Percentiles rank a stretch among this genome's conserved stretches.
Conservation (phyloP, 1,284 basidiomycete species). For the Pterulicium gracile region DNA sequence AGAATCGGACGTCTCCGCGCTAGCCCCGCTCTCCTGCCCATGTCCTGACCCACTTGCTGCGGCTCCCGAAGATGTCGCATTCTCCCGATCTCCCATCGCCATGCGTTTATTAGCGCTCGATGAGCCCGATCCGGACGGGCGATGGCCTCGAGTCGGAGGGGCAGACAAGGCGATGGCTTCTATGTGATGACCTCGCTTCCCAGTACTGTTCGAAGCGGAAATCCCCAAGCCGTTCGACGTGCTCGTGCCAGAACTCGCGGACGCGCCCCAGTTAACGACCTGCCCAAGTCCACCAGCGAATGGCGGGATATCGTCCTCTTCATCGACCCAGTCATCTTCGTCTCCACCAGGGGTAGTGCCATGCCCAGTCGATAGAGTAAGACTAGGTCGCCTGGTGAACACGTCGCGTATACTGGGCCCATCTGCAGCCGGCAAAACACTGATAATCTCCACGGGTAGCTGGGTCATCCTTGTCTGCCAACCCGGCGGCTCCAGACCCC, state of each 20-base stretch:
- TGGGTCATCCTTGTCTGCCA: constrained; percentile 66
- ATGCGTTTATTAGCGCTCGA: background rate
- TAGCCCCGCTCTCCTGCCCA: constrained; percentile 46
- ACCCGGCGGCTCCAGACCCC: constrained; percentile 75
- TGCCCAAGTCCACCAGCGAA: constrained; percentile 74
- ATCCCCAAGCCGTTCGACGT: constrained; percentile 5
- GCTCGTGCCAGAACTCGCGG: constrained; percentile 14
- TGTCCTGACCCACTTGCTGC: constrained; percentile 12
- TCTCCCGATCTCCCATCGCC: constrained; percentile 3
- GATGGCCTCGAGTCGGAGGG: constrained; percentile 9
- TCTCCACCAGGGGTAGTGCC: constrained; percentile 29
- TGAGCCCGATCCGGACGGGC: constrained; percentile 14
- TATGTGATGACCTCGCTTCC: constrained; percentile 10
- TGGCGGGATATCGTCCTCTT: constrained; percentile 66
- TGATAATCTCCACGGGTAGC: constrained; percentile 62
- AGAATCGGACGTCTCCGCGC: constrained; percentile 36
- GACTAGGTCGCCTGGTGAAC: constrained; percentile 53
- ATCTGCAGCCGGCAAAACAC: constrained; percentile 48
- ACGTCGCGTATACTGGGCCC: constrained; percentile 56
- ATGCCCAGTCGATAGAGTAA: constrained; percentile 24
- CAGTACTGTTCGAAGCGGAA: background rate
- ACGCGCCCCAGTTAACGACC: constrained; percentile 31
- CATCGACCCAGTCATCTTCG: constrained; percentile 77
- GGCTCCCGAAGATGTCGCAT: constrained; percentile 21
- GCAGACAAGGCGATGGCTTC: background rate